Evolutionary conservation across 495 filamentous ascomycete species (phyloP).

Genomic region (Mycothermus thermophilus): DNA sequence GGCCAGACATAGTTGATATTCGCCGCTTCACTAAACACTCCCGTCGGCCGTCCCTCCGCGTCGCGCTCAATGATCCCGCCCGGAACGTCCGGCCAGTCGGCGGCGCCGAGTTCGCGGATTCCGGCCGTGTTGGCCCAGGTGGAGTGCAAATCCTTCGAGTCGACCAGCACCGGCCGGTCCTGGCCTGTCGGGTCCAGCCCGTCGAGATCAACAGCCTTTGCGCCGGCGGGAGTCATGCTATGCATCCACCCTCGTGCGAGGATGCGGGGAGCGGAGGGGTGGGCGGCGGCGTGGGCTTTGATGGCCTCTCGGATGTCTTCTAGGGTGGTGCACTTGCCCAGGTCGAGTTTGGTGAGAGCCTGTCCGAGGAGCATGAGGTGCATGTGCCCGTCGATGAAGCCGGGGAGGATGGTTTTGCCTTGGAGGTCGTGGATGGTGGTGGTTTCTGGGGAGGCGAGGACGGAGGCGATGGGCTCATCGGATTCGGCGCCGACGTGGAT

Average conservation of each 20-base stretch:
- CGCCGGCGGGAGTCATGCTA: slow-evolving; percentile 37
- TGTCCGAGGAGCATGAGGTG: slow-evolving; percentile 48
- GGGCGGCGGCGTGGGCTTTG: slow-evolving; percentile 31
- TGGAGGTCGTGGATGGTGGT: slow-evolving; percentile 34
- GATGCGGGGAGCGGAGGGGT: slow-evolving; percentile 39
- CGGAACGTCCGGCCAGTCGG: slow-evolving; percentile 35
- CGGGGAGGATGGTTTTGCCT: slow-evolving; percentile 39
- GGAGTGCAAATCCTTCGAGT: slow-evolving; percentile 49
- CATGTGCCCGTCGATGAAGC: slow-evolving; percentile 53
- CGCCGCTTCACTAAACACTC: slow-evolving; percentile 45
- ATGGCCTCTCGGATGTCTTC: slow-evolving; percentile 39
- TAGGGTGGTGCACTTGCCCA: slow-evolving; percentile 40
- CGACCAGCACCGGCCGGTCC: slow-evolving; percentile 44
- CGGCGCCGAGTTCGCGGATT: slow-evolving; percentile 36
- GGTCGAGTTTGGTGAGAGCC: slow-evolving; percentile 41
- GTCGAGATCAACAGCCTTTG: slow-evolving; percentile 56
- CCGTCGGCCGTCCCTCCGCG: slow-evolving; percentile 35
- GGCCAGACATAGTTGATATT: slow-evolving; percentile 45
- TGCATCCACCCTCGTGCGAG: slow-evolving; percentile 50
- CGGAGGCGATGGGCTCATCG: slow-evolving; percentile 21
- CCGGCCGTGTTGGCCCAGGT: slow-evolving; percentile 48
- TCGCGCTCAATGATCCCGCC: slow-evolving; percentile 45
- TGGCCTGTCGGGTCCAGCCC: slow-evolving; percentile 33
- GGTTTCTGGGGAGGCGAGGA: slow-evolving; percentile 13
- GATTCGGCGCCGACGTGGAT: slow-evolving; percentile 28